Conservation (phyloP, 345 rosid species). For the Populus tremula region DNA sequence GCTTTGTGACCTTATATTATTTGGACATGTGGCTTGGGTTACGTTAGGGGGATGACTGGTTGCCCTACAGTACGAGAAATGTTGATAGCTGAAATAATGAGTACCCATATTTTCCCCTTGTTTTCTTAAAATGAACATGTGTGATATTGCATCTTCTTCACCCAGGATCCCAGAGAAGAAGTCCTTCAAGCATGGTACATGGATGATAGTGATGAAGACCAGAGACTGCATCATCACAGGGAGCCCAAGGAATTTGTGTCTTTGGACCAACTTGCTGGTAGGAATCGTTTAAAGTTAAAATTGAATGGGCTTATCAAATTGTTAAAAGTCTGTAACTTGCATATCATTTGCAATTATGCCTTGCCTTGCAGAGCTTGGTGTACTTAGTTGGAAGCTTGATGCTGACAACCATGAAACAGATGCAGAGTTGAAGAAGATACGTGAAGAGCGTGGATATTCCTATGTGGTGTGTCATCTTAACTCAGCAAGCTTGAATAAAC, state of each 20-base stretch:
- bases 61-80: not conserved
- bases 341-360: not conserved
- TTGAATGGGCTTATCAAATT: conserved; percentile 1
- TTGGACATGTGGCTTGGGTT: not conserved
- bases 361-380: conserved; percentile 68
- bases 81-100: not conserved
- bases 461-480: conserved; percentile 55
- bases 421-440: conserved; percentile 81
- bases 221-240: conserved; percentile 86
- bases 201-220: conserved; percentile 83
- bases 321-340: not conserved
- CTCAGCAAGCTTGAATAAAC: not conserved
- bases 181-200: conserved; percentile 91
- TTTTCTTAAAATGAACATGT: not conserved
- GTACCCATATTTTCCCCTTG: not conserved
- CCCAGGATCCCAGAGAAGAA: conserved; percentile 63
- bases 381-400: conserved; percentile 84
- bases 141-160: not conserved
- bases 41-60: not conserved
- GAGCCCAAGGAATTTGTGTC: conserved; percentile 79
- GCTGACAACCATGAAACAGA: conserved; percentile 89
- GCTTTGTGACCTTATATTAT: no score
- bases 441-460: conserved; percentile 82
- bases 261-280: conserved; percentile 69
- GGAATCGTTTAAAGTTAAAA: conserved; percentile 1